phyloP scores from a whole-genome alignment of 2,329 filamentous ascomycete genomes.

The Phialophora chinensis region DNA sequence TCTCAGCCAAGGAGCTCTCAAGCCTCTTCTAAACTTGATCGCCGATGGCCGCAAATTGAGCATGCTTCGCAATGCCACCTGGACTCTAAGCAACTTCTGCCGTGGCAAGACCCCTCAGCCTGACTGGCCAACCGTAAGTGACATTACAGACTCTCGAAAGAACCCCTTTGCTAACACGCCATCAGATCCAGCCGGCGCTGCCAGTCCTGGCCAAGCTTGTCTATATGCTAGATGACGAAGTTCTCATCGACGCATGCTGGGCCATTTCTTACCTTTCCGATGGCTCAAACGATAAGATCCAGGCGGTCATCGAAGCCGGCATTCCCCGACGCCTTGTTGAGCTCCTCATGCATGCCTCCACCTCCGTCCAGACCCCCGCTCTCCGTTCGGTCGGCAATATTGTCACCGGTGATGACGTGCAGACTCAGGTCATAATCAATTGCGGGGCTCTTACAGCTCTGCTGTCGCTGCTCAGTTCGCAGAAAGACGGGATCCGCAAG shows the following conservation, averaged over 20 bases:
- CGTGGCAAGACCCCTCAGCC: slow-evolving; percentile 99
- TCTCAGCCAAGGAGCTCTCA: slow-evolving; percentile 85
- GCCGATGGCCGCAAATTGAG: slow-evolving; percentile 98
- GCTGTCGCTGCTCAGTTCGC: slow-evolving; percentile 91
- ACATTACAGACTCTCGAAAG: slow-evolving; percentile 23
- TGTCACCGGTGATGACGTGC: slow-evolving; percentile 96
- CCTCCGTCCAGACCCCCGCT: slow-evolving; percentile 95
- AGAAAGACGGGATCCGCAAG: slow-evolving; percentile 98
- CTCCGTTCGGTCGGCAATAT: slow-evolving; percentile 98
- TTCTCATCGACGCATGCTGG: slow-evolving; percentile 99
- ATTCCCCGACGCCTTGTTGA: slow-evolving; percentile 96
- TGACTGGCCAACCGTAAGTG: slow-evolving; percentile 90
- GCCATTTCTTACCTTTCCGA: slow-evolving; percentile 98
- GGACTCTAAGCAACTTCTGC: slow-evolving; percentile 99
- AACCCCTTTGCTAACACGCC: slow-evolving; percentile 35
- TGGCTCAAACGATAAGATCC: slow-evolving; percentile 98
- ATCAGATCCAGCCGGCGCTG: slow-evolving; percentile 87
- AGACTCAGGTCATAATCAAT: slow-evolving; percentile 99
- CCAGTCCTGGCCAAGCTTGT: slow-evolving; percentile 96
- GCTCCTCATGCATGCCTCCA: slow-evolving; percentile 96
- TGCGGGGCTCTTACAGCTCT: slow-evolving; percentile 90
- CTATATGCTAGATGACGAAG: slow-evolving; percentile 97
- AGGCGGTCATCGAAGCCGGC: slow-evolving; percentile 97
- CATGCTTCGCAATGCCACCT: slow-evolving; percentile 98
- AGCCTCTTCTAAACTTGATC: slow-evolving; percentile 84